These are phyloP conservation scores for Euphorbia tirucalli DNA, from an alignment of 345 rosid genomes.

Conservation along the genomic window DNA sequence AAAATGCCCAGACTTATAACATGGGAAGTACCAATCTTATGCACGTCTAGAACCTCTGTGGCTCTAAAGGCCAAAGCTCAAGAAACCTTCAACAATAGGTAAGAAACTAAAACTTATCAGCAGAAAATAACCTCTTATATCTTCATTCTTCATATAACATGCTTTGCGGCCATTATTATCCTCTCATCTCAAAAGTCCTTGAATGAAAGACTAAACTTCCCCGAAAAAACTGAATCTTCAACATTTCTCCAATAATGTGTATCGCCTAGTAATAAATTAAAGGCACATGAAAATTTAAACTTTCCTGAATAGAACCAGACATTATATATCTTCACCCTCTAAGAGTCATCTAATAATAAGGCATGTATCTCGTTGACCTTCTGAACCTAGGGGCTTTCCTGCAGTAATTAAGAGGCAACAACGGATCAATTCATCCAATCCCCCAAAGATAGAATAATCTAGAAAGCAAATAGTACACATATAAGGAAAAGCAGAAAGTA, in stretches of 20 bases:
- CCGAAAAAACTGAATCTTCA: too few relatives aligned
- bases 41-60: too few relatives aligned
- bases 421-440: neutral
- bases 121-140: neutral
- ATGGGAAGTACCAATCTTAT: too few relatives aligned
- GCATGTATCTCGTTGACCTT: slow-evolving; percentile 88
- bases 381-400: slow-evolving; percentile 91
- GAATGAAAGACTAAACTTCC: too few relatives aligned
- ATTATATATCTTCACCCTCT: neutral
- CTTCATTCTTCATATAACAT: neutral
- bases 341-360: slow-evolving; percentile 56
- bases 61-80: neutral
- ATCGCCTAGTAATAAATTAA: neutral
- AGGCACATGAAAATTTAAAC: neutral
- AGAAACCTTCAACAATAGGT: neutral
- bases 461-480: neutral
- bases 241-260: neutral
- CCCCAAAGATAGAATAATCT: neutral
- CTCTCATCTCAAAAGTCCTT: neutral
- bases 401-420: slow-evolving; percentile 24
- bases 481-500: neutral
- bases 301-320: neutral
- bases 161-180: neutral
- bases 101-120: neutral
- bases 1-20: too few relatives aligned